Evolutionary conservation across 2,329 filamentous ascomycete species (phyloP), one percentile per base, ranked within the genome.

Genomic region (Stagonosporopsis rhizophila): DNA sequence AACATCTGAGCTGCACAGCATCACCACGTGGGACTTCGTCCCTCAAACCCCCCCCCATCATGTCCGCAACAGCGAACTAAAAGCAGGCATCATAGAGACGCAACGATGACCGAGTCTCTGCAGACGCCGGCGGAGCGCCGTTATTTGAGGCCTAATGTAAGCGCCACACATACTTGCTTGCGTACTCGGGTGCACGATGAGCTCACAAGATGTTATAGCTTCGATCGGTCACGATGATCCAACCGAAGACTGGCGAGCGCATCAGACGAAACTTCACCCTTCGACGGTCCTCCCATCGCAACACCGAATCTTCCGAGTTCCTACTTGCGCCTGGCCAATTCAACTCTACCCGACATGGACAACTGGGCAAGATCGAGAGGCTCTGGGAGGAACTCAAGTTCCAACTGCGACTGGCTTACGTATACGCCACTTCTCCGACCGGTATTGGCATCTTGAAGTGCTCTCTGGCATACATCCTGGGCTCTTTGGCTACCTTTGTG

Each of bases 381-480:
- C 59, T 79, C 49, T 77, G 69, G 49, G 65, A 79, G 25, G 64
- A 74, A 3, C 74, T 76, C 60, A 62, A 68, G n/a, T 60, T 61
- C 53, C 57, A 45, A 7, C 57, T 49, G 14, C 62, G 48, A n/a
- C 74, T 72, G 45, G 70, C 83, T 44, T 83, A 85, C 76, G 70
- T 75, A 54, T 95, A 91, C 81, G 70, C 88, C 6, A 80, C 83
- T 34, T 93, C 92, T 0, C 87, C 89, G 30, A 87, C 85, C 30
- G 93, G 92, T 6, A 88, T 88, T 56, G 89, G 88, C 35, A 90
- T 96, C 49, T 79, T 97, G 68, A 97, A 97, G 77, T 97, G 92
- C 80, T 93, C 92, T 28, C 78, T 97, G 59, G 94, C 93, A 40
- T 97, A 97, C 77, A 80, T 96, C 4, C 77, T 97, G 30, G 94